Evolutionary conservation across 1,284 basidiomycete species (phyloP), one percentile per base, ranked within the genome.

Genomic region (Trichosporon coremiiforme): DNA sequence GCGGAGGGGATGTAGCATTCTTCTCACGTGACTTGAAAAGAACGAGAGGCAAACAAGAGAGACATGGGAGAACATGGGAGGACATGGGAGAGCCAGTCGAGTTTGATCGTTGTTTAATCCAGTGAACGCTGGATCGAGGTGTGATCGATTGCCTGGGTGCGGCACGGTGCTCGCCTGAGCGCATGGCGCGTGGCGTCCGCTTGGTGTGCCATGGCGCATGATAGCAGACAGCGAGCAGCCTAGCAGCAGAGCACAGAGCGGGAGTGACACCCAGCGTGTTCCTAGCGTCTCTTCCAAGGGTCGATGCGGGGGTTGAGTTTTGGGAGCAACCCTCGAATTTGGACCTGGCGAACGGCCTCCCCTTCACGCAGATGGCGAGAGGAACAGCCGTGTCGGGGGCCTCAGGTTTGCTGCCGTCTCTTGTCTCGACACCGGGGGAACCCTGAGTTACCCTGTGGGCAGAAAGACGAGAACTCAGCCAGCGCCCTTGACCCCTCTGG

Each of bases 291-390:
- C 38, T 5, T 41, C 38, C 38, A 41, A 53, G 50, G 50, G 50
- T 53, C 50, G 20, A 53, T 53, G 50, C 50, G 50, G 50, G 47
- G 50, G 9, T 53, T 53, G 50, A 25, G 50, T 53, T 53, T 53
- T 53, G 50, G 50, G 50, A 53, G 50, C 50, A 53, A 53, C 50
- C 50, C 50, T 53, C 50, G 50, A 53, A 53, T 22, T 53, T 53
- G 50, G 20, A 22, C 50, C 50, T 53, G 38, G 38, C 33, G 4
- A 9, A 35, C 4, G 33, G 33, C 33, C 33, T 4, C 33, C 9
- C 4, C 33, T 35, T n/a, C 33, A 9, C 33, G 4, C 33, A 35
- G 33, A 9, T 4, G 9, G 33, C 4, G 33, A 35, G 33, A 35
- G 33, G 33, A 35, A 35, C 33, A 9, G 9, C 33, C 9, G 33